phyloP scores from a whole-genome alignment of 306 rosid genomes.

The Dryas octopetala region DNA sequence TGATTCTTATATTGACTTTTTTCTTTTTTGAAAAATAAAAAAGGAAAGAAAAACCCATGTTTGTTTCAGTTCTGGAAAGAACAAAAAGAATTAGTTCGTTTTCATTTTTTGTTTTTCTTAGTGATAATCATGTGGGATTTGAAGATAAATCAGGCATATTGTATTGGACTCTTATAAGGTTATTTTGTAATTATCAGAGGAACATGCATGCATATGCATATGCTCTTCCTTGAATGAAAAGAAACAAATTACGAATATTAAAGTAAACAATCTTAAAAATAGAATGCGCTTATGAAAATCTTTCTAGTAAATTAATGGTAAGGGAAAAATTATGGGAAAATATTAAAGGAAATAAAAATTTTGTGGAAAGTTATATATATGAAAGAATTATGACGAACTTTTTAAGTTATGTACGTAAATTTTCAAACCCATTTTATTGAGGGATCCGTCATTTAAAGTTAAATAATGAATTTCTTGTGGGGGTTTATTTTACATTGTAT shows the following conservation, averaged over 20 bases:
- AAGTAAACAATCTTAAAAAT: background rate
- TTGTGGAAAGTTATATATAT: background rate
- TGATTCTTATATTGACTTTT: slow-evolving; percentile 19
- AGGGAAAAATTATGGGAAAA: background rate
- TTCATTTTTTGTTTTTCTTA: too few species aligned
- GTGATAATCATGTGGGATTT: background rate
- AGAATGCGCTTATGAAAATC: too few species aligned
- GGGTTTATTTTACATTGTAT: too few species aligned
- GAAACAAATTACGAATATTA: background rate
- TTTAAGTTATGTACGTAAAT: too few species aligned
- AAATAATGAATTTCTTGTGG: too few species aligned
- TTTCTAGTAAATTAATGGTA: too few species aligned
- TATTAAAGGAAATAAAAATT: background rate
- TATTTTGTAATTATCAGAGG: background rate
- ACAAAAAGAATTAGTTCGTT: background rate
- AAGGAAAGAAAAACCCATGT: too few species aligned
- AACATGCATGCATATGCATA: background rate
- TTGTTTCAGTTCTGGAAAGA: too few species aligned
- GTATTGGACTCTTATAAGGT: too few species aligned
- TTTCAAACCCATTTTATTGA: too few species aligned
- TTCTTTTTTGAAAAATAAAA: background rate
- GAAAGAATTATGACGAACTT: too few species aligned
- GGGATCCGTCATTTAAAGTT: too few species aligned
- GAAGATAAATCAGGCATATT: background rate
- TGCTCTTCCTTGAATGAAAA: background rate